A percentile compares a stretch with the other conserved stretches of the same genome.
phyloP scores from a whole-genome alignment of 1,284 basidiomycete species.

The Trametes hirsuta region DNA sequence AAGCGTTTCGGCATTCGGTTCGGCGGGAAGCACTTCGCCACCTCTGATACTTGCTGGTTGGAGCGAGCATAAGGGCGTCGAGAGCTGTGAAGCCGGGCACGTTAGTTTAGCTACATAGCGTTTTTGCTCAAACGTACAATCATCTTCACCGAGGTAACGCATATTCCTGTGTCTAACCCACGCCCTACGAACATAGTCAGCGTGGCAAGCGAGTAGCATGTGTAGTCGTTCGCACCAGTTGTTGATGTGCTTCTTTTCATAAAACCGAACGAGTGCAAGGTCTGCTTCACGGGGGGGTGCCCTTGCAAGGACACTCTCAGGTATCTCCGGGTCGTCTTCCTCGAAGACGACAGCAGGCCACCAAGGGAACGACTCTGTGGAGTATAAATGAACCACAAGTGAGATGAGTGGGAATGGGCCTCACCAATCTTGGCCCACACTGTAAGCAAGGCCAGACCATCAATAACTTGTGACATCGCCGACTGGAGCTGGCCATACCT shows the following conservation, averaged over 20 bases:
- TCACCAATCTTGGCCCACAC: constrained; percentile 49
- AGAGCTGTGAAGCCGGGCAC: constrained; percentile 23
- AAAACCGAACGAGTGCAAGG: constrained; percentile 53
- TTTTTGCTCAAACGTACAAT: constrained; percentile 35
- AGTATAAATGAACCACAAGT: neutral
- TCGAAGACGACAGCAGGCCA: constrained; percentile 49
- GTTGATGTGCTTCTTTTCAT: constrained; percentile 43
- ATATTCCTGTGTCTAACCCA: constrained; percentile 43
- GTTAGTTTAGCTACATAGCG: neutral
- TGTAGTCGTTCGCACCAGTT: constrained; percentile 38
- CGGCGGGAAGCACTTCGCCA: constrained; percentile 33
- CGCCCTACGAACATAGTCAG: constrained; percentile 32
- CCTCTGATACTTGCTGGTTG: constrained; percentile 33
- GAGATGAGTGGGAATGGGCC: constrained; percentile 11
- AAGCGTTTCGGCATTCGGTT: constrained; percentile 36
- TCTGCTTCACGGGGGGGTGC: constrained; percentile 18
- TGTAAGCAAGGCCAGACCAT: constrained; percentile 12
- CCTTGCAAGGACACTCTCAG: constrained; percentile 35
- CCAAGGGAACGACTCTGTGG: constrained; percentile 44
- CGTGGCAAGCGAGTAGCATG: neutral
- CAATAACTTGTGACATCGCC: neutral
- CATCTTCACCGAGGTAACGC: constrained; percentile 44
- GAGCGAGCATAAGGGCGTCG: constrained; percentile 34
- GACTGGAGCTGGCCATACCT: constrained; percentile 27
- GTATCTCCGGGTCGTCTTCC: constrained; percentile 42